Percentiles rank a stretch among this genome's conserved stretches.
These are phyloP conservation scores for Glutinoglossum americanum DNA, from an alignment of 495 filamentous ascomycete genomes.

Conservation along the genomic window DNA sequence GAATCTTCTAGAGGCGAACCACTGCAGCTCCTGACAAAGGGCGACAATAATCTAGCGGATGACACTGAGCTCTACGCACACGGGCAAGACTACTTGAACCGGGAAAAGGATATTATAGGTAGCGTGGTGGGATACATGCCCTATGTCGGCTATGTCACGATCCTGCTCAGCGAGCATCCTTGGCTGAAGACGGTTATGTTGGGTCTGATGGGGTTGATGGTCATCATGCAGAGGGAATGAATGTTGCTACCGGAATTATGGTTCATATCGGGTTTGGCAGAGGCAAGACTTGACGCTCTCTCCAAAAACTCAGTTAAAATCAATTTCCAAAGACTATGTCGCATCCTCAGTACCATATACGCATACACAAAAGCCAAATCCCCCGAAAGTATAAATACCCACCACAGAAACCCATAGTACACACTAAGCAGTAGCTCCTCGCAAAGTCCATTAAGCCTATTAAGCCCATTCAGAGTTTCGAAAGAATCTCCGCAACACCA, in stretches of 20 bases:
- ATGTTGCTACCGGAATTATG: background rate
- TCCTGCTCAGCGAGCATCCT: constrained; percentile 86
- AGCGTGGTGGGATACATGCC: constrained; percentile 89
- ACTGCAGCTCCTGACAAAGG: constrained; percentile 73
- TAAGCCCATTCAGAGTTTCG: no score
- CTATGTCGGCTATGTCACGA: constrained; percentile 93
- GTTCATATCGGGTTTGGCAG: background rate
- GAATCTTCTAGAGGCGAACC: constrained; percentile 17
- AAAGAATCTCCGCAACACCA: no score
- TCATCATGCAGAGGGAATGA: constrained; percentile 77
- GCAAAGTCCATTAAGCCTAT: no score
- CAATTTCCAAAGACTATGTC: no score
- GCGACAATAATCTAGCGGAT: constrained; percentile 87
- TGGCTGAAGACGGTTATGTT: constrained; percentile 92
- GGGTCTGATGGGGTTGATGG: constrained; percentile 85
- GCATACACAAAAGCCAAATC: no score
- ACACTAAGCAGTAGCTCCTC: no score
- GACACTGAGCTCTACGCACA: constrained; percentile 82
- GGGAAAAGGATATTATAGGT: constrained; percentile 77
- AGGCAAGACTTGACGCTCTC: background rate
- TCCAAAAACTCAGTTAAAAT: no score
- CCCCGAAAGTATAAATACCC: no score
- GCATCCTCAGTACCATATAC: no score
- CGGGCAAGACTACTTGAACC: constrained; percentile 64
- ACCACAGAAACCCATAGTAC: no score